A percentile compares a stretch with the other conserved stretches of the same genome.
These are phyloP conservation scores for Herpetospermum pedunculosum DNA, from an alignment of 306 rosid species.

Conservation along the genomic window DNA sequence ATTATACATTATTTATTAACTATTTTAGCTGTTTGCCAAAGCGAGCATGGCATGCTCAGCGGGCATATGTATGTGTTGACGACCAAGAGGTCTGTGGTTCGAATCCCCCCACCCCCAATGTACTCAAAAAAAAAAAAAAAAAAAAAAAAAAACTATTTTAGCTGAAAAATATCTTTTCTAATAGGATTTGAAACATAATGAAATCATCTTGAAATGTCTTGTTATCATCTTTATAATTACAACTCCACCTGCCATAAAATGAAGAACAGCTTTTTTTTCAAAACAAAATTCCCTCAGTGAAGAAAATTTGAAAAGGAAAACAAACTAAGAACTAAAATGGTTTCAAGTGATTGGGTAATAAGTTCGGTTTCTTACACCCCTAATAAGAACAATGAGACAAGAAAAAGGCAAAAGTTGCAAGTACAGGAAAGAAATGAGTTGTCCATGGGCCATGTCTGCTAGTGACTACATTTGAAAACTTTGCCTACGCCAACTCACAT, in stretches of 20 bases:
- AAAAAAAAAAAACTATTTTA: no score
- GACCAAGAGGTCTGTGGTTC: no score
- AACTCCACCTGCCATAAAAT: background rate
- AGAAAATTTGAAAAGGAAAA: background rate
- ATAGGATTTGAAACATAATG: no score
- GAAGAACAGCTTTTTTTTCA: background rate
- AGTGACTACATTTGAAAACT: background rate
- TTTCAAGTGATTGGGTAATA: background rate
- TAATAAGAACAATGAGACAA: background rate
- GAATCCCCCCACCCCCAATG: no score
- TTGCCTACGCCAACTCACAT: background rate
- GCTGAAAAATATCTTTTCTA: no score
- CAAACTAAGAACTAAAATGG: background rate
- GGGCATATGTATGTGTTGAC: no score
- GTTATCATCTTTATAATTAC: no score
- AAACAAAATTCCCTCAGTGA: background rate
- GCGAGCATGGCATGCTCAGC: no score
- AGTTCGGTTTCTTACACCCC: no score
- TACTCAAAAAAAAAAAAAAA: no score
- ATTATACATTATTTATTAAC: background rate
- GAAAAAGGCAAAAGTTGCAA: background rate
- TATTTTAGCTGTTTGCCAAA: no score
- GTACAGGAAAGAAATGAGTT: background rate
- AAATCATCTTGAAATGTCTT: no score
- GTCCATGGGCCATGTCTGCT: constrained; percentile 4